phyloP scores from a whole-genome alignment of 768 basidiomycete species.

The Auriculariales sp. region DNA sequence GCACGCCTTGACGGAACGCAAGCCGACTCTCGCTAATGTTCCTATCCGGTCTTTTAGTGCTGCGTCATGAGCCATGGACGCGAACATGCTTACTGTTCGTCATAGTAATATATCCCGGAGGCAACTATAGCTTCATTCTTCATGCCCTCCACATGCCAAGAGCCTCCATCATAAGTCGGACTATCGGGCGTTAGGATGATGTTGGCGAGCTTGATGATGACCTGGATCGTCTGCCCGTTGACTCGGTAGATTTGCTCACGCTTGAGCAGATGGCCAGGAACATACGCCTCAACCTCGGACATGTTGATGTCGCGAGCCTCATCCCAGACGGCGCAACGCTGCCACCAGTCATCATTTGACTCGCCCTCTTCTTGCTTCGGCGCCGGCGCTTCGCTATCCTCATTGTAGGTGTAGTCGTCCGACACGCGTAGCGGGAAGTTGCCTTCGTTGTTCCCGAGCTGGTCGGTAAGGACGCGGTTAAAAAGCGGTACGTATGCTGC shows the following conservation, averaged over 20 bases:
- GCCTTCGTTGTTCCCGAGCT: constrained; percentile 26
- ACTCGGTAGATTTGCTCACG: constrained; percentile 25
- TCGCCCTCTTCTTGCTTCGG: constrained; percentile 33
- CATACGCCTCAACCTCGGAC: constrained; percentile 35
- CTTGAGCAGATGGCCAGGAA: constrained; percentile 28
- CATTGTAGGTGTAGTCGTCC: neutral
- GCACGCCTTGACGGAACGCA: constrained; percentile 37
- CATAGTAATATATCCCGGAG: constrained; percentile 26
- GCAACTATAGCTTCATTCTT: constrained; percentile 36
- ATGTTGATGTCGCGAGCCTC: no score
- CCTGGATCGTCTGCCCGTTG: constrained; percentile 20
- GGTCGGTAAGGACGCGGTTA: constrained; percentile 37
- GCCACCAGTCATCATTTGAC: constrained; percentile 28
- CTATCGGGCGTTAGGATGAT: constrained; percentile 25
- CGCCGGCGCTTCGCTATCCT: constrained; percentile 32
- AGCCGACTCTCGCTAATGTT: constrained; percentile 25
- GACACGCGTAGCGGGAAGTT: constrained; percentile 25
- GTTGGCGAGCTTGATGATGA: constrained; percentile 27
- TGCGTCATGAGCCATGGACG: constrained; percentile 11
- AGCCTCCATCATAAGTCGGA: constrained; percentile 18
- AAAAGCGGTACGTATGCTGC: constrained; percentile 30
- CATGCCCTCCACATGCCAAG: constrained; percentile 42
- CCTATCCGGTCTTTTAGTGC: constrained; percentile 17
- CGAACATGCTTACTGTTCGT: constrained; percentile 21
- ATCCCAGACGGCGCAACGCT: constrained; percentile 29